phyloP scores from a whole-genome alignment of 2,329 filamentous ascomycete species.

The Pyricularia sp. region DNA sequence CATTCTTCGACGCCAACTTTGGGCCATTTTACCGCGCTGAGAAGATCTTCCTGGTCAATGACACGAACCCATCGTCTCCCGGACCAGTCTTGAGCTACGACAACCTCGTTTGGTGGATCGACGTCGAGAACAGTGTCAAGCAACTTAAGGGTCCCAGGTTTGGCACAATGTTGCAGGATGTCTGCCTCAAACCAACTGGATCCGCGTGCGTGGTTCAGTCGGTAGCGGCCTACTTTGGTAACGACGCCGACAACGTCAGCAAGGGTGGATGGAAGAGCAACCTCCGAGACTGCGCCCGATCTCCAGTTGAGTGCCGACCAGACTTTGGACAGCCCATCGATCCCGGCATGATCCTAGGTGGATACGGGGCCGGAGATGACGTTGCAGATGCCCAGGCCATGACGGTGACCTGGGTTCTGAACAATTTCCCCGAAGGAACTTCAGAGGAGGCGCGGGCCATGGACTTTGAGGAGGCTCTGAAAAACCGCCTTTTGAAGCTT shows the following conservation, averaged over 20 bases:
- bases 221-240: slow-evolving; percentile 75
- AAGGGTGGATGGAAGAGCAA: slow-evolving; percentile 58
- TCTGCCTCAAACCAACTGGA: slow-evolving; percentile 89
- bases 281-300: slow-evolving; percentile 59
- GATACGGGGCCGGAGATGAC: slow-evolving; percentile 52
- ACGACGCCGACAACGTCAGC: slow-evolving; percentile 47
- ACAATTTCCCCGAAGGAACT: slow-evolving; percentile 67
- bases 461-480: slow-evolving; percentile 78
- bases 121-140: slow-evolving; percentile 66
- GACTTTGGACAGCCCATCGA: slow-evolving; percentile 82
- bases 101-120: slow-evolving; percentile 86
- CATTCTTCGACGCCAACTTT: slow-evolving; percentile 85
- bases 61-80: slow-evolving; percentile 48
- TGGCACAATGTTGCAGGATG: slow-evolving; percentile 60
- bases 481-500: slow-evolving; percentile 58
- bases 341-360: slow-evolving; percentile 74
- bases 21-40: slow-evolving; percentile 92
- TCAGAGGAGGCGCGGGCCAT: slow-evolving; percentile 59
- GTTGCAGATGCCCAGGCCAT: slow-evolving; percentile 65
- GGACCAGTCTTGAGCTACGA: slow-evolving; percentile 79
- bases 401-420: slow-evolving; percentile 89
- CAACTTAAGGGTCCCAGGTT: slow-evolving; percentile 57
- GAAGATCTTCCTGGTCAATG: slow-evolving; percentile 88
- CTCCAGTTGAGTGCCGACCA: slow-evolving; percentile 75
- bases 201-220: slow-evolving; percentile 88